Conservation (phyloP, 192 early-diverging fungal species). For the Coemansia sp. region DNA sequence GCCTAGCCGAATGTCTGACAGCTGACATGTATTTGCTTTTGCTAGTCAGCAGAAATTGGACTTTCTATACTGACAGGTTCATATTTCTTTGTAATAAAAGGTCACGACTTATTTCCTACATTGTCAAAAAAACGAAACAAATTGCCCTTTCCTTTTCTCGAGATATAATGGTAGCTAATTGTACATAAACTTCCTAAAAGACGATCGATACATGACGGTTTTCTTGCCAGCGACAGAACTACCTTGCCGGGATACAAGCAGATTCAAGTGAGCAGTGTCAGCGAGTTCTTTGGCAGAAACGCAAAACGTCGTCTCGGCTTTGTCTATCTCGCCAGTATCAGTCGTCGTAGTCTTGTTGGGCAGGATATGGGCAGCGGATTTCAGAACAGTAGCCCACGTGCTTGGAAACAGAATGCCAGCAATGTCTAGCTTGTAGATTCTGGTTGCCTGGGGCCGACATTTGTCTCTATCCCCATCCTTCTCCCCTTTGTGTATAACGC, state of each 20-base stretch:
- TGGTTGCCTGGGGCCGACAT: not conserved
- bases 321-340: not conserved
- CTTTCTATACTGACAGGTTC: too few species aligned
- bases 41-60: too few species aligned
- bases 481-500: not conserved
- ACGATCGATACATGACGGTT: constrained; percentile 8
- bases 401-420: constrained; percentile 40
- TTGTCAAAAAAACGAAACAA: not conserved
- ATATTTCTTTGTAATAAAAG: too few species aligned
- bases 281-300: constrained; percentile 28
- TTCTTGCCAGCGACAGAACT: constrained; percentile 36
- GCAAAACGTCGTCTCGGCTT: constrained; percentile 5
- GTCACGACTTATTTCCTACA: too few species aligned
- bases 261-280: constrained; percentile 40
- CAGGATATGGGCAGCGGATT: constrained; percentile 18
- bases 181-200: constrained; percentile 10
- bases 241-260: constrained; percentile 45
- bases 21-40: too few species aligned
- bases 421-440: constrained; percentile 29
- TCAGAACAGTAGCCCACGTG: constrained; percentile 27
- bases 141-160: too few species aligned
- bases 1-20: too few species aligned
- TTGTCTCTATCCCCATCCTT: not conserved
- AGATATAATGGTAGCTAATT: not conserved
- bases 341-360: not conserved